phyloP scores from a whole-genome alignment of 768 basidiomycete genomes.

The Candolleomyces efflorescens region DNA sequence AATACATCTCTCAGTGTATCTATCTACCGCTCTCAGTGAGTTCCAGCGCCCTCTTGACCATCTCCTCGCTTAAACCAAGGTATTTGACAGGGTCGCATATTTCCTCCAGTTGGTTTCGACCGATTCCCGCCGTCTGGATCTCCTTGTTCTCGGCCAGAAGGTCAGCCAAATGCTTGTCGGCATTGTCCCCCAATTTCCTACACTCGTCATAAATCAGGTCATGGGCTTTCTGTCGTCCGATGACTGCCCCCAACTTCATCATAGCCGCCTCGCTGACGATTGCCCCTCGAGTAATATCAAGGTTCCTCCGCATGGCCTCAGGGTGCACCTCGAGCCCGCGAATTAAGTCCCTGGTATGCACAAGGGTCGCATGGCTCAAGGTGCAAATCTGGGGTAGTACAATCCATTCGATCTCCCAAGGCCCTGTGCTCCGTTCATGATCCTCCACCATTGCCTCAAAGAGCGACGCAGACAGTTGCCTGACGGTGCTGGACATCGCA shows the following conservation, averaged over 20 bases:
- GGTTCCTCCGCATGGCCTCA: constrained; percentile 35
- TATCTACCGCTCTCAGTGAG: too few relatives aligned
- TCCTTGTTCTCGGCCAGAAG: constrained; percentile 24
- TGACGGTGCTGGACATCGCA: constrained; percentile 37
- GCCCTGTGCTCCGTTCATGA: constrained; percentile 44
- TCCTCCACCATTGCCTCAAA: constrained; percentile 47
- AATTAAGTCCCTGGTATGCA: constrained; percentile 31
- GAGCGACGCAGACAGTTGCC: constrained; percentile 32
- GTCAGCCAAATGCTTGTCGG: constrained; percentile 25
- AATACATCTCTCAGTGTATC: too few relatives aligned
- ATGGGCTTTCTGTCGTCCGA: constrained; percentile 43
- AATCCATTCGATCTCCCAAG: constrained; percentile 51
- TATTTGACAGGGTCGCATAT: constrained; percentile 38
- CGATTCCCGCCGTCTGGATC: constrained; percentile 22
- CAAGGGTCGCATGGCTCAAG: constrained; percentile 35
- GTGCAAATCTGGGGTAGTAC: constrained; percentile 41
- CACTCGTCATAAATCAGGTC: constrained; percentile 42
- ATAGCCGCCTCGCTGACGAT: constrained; percentile 44
- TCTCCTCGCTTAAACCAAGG: constrained; percentile 31
- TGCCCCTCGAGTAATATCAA: constrained; percentile 33
- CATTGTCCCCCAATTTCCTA: constrained; percentile 22
- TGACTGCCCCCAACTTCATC: constrained; percentile 38
- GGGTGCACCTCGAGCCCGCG: constrained; percentile 37
- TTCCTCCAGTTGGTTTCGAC: constrained; percentile 20
- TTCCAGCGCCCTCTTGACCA: constrained; percentile 20